Evolutionary conservation across 164 flowering plant species (phyloP), one percentile per base, ranked within the genome.

Genomic region (Annona cherimola): DNA sequence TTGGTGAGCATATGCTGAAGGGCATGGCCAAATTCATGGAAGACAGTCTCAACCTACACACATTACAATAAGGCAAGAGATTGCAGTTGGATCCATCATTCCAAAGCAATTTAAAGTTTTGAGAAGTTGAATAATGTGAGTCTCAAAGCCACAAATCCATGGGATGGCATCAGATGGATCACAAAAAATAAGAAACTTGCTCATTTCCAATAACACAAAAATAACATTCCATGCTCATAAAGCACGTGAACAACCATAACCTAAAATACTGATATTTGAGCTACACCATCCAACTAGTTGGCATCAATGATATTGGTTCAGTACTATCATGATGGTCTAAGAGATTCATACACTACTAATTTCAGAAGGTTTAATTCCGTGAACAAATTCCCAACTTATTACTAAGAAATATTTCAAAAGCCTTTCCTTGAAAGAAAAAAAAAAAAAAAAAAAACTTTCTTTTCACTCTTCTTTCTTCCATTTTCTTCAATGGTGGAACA

Each of bases 11-110:
- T 93, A 77, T 93, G 99, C 84, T 96, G 99, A 76, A 96, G 94
- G 16, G 97, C 95, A 82, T 96, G 99, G 59, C 99, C 99, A 83
- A 96, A 93, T 81, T 96, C 99, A 84, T 96, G 98, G 84, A 96
- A 96, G 68, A 96, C 94, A 62, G 99, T 93, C 87, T 92, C 98
- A 76, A 96, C 98, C 99, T 96, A 82, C 78, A 84, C 42, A 55
- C 54, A 68, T 44, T 8, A 1, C 40, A 63, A 67, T 16, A 45
- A 64, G 67, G 14, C 11, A 40, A 40, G 43, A 64, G 12, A 45
- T 4, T 45, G 50, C 9, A 8, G 9, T 45, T 45, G 50, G 50
- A 45, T 45, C 9, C 50, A 45, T 45, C 50, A 45, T 45, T 8
- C 50, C 50, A 45, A 45, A 8, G 50, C 9, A 8, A 45, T 45